Evolutionary conservation across 306 rosid genomes (phyloP).

Genomic region (Fagus sylvatica): DNA sequence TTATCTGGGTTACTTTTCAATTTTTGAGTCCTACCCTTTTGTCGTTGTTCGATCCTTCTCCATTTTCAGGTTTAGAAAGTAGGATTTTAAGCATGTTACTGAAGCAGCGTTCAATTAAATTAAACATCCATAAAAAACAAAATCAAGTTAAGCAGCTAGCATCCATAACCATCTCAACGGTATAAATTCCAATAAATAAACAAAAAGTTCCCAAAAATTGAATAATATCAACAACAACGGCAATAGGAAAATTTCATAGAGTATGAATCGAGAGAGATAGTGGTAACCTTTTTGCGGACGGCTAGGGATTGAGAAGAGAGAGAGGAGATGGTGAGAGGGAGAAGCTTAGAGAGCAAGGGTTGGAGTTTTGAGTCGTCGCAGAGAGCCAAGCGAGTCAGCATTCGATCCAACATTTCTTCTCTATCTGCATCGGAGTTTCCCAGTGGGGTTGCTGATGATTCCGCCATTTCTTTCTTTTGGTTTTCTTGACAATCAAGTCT

Average conservation of each 20-base stretch:
- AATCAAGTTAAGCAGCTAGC: background rate
- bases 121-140: background rate
- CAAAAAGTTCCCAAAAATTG: background rate
- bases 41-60: no score
- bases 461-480: slow-evolving; percentile 57
- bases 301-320: slow-evolving; percentile 63
- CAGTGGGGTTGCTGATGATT: slow-evolving; percentile 40
- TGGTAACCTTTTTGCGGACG: slow-evolving; percentile 76
- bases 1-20: no score
- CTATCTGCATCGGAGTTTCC: slow-evolving; percentile 62
- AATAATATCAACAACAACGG: background rate
- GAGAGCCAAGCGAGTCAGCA: slow-evolving; percentile 86
- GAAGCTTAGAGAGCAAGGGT: slow-evolving; percentile 72
- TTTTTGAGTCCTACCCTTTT: no score
- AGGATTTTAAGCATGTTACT: no score
- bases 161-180: background rate
- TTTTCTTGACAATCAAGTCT: background rate
- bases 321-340: slow-evolving; percentile 76
- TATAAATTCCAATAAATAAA: background rate
- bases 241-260: background rate
- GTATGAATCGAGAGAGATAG: background rate
- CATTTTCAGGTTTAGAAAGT: no score
- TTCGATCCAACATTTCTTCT: slow-evolving; percentile 83
- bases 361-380: slow-evolving; percentile 92
- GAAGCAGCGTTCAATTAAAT: no score